A percentile compares a stretch with the other conserved stretches of the same genome.
These are phyloP conservation scores for Metarhizium rileyi DNA, from an alignment of 2,329 filamentous ascomycete genomes.

Conservation along the genomic window DNA sequence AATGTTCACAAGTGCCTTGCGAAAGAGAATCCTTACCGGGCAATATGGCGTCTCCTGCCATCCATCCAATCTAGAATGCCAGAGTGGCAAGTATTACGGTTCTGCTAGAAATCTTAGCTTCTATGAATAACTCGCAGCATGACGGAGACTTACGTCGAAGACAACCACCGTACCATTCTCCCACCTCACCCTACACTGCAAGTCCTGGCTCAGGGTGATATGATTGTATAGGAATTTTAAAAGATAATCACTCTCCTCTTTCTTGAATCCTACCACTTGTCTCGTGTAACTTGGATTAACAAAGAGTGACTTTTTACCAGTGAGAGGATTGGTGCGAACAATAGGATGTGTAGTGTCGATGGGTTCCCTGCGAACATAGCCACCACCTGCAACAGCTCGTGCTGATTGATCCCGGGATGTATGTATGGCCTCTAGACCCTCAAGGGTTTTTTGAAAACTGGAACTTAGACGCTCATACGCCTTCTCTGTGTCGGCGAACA, in stretches of 20 bases:
- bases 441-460: constrained; percentile 53
- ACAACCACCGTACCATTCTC: constrained; percentile 52
- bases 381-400: constrained; percentile 23
- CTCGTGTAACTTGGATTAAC: constrained; percentile 44
- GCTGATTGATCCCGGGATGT: constrained; percentile 45
- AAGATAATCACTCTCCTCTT: constrained; percentile 56
- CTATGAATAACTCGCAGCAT: too few relatives aligned
- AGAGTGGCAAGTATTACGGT: too few relatives aligned
- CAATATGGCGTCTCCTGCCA: too few relatives aligned
- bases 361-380: constrained; percentile 54
- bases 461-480: constrained; percentile 45
- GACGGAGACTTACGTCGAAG: too few relatives aligned
- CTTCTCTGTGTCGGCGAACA: constrained; percentile 12
- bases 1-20: too few relatives aligned
- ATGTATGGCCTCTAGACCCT: constrained; percentile 57
- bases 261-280: constrained; percentile 57
- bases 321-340: constrained; percentile 30
- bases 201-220: constrained; percentile 52
- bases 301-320: constrained; percentile 58
- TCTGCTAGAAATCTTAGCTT: too few relatives aligned
- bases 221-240: constrained; percentile 61
- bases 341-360: constrained; percentile 51
- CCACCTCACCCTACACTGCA: constrained; percentile 56
- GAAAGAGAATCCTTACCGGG: too few relatives aligned
- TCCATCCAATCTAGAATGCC: too few relatives aligned